Evolutionary conservation across 495 filamentous ascomycete species (phyloP), one percentile per base, ranked within the genome.

Genomic region (Pseudoneurospora amorphoporcata): DNA sequence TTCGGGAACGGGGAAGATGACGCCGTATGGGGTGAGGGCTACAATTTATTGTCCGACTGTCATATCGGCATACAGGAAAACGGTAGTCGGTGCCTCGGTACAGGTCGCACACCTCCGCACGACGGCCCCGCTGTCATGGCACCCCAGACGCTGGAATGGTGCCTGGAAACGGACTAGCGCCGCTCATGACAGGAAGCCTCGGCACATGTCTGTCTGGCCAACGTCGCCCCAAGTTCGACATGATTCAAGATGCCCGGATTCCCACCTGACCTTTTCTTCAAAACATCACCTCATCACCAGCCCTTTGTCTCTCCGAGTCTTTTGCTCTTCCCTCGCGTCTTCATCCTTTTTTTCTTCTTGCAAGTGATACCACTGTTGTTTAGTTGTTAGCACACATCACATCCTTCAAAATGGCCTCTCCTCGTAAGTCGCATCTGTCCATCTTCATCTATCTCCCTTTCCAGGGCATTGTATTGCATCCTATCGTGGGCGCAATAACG

Each of bases 351-450:
- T 68, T 74, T 40, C 32, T 69, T 72, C 32, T 69, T 72, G 68
- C 69, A 71, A 73, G 40, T 68, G 72, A 70, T 77, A 75, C 72
- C 71, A 73, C 75, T 74, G n/a, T 70, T 71, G 29, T 40, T 43
- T 73, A 35, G 61, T 75, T 53, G 40, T 70, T 68, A 69, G 23
- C 23, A 19, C 14, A 65, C 14, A 17, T 45, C 68, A 43, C 14
- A 72, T 45, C 72, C 75, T 72, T 77, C 85, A 89, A 74, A 75
- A 94, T 94, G 92, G 90, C 92, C 72, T 93, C 92, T 81, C 91
- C 92, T 84, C 92, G 92, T 94, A 89, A 78, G 91, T 86, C 69
- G 35, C 69, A 68, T 39, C 70, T 39, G 19, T 37, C 35, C 40
- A 68, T 39, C 43, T n/a, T 17, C 10, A 45, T 69, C 68, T n/a